phyloP scores from a whole-genome alignment of 2,329 filamentous ascomycete genomes.

The Acephala macrosclerotiorum region DNA sequence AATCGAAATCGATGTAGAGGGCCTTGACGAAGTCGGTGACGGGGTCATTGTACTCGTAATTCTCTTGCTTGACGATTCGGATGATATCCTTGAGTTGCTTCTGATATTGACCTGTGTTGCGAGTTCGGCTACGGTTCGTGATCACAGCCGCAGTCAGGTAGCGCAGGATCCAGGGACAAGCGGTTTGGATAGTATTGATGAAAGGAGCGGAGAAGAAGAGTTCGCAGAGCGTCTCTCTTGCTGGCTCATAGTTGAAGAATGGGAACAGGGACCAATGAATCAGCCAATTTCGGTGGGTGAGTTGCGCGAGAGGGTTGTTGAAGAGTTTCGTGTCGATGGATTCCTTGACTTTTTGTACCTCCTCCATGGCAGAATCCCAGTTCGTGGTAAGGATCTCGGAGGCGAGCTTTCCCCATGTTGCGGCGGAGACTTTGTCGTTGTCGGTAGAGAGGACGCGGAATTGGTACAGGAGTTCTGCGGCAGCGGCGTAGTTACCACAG shows the following conservation, averaged over 20 bases:
- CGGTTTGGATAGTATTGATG: slow-evolving; percentile 99
- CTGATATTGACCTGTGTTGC: slow-evolving; percentile 89
- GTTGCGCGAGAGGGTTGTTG: slow-evolving; percentile 94
- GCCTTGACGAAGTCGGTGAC: slow-evolving; percentile 97
- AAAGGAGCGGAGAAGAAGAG: slow-evolving; percentile 96
- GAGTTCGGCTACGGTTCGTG: slow-evolving; percentile 81
- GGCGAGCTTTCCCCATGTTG: slow-evolving; percentile 97
- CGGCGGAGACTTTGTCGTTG: slow-evolving; percentile 94
- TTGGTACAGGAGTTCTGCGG: slow-evolving; percentile 93
- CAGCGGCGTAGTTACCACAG: slow-evolving; percentile 90
- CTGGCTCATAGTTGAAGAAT: slow-evolving; percentile 95
- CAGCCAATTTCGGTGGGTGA: slow-evolving; percentile 95
- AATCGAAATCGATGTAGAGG: slow-evolving; percentile 94
- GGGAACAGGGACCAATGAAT: slow-evolving; percentile 99
- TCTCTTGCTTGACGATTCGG: slow-evolving; percentile 94
- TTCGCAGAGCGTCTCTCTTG: slow-evolving; percentile 90
- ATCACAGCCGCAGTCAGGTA: slow-evolving; percentile 96
- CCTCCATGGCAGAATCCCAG: slow-evolving; percentile 94
- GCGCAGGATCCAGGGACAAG: slow-evolving; percentile 93
- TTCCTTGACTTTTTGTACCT: slow-evolving; percentile 89
- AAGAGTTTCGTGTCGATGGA: slow-evolving; percentile 93
- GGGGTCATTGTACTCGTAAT: slow-evolving; percentile 96
- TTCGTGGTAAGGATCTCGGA: slow-evolving; percentile 94
- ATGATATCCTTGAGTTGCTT: slow-evolving; percentile 98
- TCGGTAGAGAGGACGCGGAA: slow-evolving; percentile 98